Percentiles rank a stretch among this genome's conserved stretches.
Evolutionary conservation across 1,139 yeast species (phyloP).

Genomic region (Debaryomycetaceae sp.): DNA sequence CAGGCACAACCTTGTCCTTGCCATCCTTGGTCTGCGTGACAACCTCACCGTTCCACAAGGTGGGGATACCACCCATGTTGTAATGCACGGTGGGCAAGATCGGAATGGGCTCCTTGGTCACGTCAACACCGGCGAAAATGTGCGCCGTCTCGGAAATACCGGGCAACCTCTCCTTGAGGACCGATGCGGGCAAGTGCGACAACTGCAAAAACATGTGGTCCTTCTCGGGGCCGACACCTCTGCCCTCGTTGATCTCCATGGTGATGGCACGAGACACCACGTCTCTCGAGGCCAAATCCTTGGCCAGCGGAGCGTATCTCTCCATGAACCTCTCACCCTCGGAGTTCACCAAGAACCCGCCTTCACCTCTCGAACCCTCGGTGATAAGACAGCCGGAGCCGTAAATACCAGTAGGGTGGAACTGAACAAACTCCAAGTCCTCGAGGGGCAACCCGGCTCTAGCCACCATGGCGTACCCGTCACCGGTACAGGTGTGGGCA

Average conservation of each 20-base stretch:
- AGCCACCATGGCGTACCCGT: constrained; percentile 96
- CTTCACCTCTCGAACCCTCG: constrained; percentile 99
- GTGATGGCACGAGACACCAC: constrained; percentile 98
- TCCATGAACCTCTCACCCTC: constrained; percentile 99
- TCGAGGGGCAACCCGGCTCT: constrained; percentile 98
- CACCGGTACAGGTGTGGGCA: constrained; percentile 99
- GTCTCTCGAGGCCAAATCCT: constrained; percentile 97
- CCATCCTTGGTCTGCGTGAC: constrained; percentile 82
- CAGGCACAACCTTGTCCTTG: constrained; percentile 87
- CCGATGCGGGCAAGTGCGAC: constrained; percentile 89
- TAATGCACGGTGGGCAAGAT: constrained; percentile 97
- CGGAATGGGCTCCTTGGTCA: constrained; percentile 98
- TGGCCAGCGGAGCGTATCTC: constrained; percentile 98
- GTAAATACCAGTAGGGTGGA: constrained; percentile 99
- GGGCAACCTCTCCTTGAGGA: constrained; percentile 92
- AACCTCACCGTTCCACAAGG: constrained; percentile 96
- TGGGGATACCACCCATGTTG: constrained; percentile 99
- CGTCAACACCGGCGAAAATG: constrained; percentile 98
- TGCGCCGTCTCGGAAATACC: constrained; percentile 99
- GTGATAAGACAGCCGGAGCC: constrained; percentile 98
- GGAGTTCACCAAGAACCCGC: constrained; percentile 92
- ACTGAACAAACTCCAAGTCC: constrained; percentile 96
- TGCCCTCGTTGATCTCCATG: constrained; percentile 96
- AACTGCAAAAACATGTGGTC: constrained; percentile 96
- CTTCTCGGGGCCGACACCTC: constrained; percentile 96